Conservation (phyloP, 2,329 filamentous ascomycete species). For the Endothia cerciana region DNA sequence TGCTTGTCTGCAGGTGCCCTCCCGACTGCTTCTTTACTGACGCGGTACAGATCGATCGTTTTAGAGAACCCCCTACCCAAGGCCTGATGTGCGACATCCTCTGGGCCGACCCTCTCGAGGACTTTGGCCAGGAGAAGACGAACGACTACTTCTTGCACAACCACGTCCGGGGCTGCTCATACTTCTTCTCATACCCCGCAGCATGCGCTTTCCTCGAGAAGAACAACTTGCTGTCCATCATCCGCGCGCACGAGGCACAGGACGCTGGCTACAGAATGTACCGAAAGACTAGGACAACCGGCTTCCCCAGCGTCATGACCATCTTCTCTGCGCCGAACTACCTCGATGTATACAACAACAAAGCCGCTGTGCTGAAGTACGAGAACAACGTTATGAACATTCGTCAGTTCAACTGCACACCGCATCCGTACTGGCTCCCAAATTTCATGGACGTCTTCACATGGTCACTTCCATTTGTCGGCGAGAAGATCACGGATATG, state of each 20-base stretch:
- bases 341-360: constrained; percentile 99
- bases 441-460: constrained; percentile 99
- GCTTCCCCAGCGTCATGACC: constrained; percentile 99
- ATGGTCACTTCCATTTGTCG: constrained; percentile 98
- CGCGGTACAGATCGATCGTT: constrained; percentile 79
- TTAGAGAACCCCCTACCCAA: constrained; percentile 95
- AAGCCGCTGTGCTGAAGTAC: constrained; percentile 97
- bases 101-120: constrained; percentile 96
- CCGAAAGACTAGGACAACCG: constrained; percentile 94
- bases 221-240: constrained; percentile 96
- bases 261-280: constrained; percentile 99
- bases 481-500: constrained; percentile 99
- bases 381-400: constrained; percentile 99
- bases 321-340: constrained; percentile 99
- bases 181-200: constrained; percentile 98
- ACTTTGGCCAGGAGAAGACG: constrained; percentile 98
- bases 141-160: constrained; percentile 98
- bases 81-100: constrained; percentile 99
- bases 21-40: not conserved
- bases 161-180: constrained; percentile 96
- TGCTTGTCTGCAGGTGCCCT: constrained; percentile 4
- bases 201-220: constrained; percentile 98
- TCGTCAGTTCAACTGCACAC: constrained; percentile 98
- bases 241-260: constrained; percentile 96
- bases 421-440: constrained; percentile 98